Base-by-base conservation (phyloP, 768 basidiomycete species). In the Cystofilobasidium capitatum region DNA sequence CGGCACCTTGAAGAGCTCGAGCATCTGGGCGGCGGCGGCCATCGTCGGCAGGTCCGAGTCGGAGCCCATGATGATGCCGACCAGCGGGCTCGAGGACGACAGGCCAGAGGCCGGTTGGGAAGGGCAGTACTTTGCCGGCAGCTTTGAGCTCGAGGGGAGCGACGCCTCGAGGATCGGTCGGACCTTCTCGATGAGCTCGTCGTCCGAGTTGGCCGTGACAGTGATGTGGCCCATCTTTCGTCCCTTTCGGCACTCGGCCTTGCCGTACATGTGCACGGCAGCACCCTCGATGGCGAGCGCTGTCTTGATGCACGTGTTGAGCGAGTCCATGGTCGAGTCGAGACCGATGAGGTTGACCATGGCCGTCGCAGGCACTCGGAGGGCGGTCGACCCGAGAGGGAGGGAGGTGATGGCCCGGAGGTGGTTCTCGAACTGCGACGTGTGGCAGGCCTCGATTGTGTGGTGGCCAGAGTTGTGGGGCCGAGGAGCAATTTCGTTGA, bases 401-500 rank as follows among this genome's bases (percentile, higher is more conserved):
- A 97, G 82, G 42, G 82, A 83, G 17, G 97, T 85, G 76, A 99
- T 93, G 24, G 92, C 89, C 40, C 92, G 90, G 60, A 98, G 86
- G 77, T 98, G 96, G 72, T 97, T 96, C 77, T 91, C 91, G 78
- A 89, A 99, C 78, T 98, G 96, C 2, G 94, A 97, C 2, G 91
- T 89, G 72, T 90, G 82, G 77, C 92, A 98, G 0, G 94, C 92
- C 79, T 98, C 96, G 74, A 98, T 98, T 35, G 93, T 96, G 77
- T 97, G 94, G 76, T 99, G 96, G 0, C 94, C 96, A 12, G 93
- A 97, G 79, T 98, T 99, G 76, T 99, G 96, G 1, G 96, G 94
- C 22, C 96, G 84, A 16, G 96, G 96, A 0, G 96, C 96, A 69
- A 99, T 94, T 79, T 99, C 96, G 77, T 99, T 99, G 70, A 99